phyloP scores from a whole-genome alignment of 495 filamentous ascomycete species.

The Annulohypoxylon nitens region DNA sequence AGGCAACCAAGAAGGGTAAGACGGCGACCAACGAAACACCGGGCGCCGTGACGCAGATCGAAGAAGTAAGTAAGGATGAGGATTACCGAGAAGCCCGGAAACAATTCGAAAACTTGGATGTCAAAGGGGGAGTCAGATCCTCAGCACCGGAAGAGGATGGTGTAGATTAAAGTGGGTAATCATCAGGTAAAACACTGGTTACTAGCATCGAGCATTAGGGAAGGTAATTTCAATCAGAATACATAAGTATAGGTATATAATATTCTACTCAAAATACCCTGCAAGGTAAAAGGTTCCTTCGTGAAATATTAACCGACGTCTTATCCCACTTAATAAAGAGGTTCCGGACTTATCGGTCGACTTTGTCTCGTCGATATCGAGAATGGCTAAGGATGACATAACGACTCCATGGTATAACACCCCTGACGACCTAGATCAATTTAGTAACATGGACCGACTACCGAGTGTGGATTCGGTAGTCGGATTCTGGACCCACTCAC shows the following conservation, averaged over 20 bases:
- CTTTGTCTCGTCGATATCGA: no score
- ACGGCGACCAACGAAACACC: conserved; percentile 15
- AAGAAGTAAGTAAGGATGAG: conserved; percentile 24
- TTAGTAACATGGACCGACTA: conserved; percentile 9
- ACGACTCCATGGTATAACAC: neutral
- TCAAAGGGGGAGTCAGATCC: neutral
- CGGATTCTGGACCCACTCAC: conserved; percentile 11
- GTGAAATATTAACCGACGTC: neutral
- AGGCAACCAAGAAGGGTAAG: conserved; percentile 28
- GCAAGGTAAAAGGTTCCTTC: neutral
- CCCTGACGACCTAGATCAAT: neutral
- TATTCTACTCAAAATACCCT: neutral
- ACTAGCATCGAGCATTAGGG: neutral
- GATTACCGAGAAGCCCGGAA: conserved; percentile 27
- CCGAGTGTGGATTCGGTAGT: conserved; percentile 19
- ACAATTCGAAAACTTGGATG: conserved; percentile 26
- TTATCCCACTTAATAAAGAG: neutral
- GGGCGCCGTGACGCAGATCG: neutral
- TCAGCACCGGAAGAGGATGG: neutral
- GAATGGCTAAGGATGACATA: conserved; percentile 7
- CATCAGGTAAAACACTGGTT: neutral
- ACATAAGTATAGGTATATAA: neutral
- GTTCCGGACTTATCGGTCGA: conserved; percentile 15
- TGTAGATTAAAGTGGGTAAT: conserved; percentile 24
- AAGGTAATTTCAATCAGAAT: neutral